Conservation (phyloP, 2,329 filamentous ascomycete genomes). For the Coniochaeta sp. region DNA sequence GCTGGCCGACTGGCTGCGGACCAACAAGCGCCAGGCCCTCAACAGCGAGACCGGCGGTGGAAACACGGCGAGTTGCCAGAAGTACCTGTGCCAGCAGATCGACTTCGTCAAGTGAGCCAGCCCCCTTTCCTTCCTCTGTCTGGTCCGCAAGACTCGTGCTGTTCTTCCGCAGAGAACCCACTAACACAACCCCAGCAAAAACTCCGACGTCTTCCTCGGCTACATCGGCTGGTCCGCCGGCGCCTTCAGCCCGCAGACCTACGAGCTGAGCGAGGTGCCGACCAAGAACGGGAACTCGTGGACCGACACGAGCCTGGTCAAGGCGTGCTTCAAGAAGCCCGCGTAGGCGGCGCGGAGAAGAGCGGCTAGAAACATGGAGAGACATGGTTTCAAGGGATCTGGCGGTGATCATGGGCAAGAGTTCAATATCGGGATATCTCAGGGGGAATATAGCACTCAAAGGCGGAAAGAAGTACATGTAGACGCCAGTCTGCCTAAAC, state of each 20-base stretch:
- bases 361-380: background rate
- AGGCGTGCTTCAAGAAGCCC: constrained; percentile 12
- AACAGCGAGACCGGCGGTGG: constrained; percentile 29
- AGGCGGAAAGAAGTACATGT: no score
- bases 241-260: constrained; percentile 14
- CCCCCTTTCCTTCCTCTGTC: background rate
- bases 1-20: constrained; percentile 25
- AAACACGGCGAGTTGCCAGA: constrained; percentile 23
- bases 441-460: no score
- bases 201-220: constrained; percentile 20
- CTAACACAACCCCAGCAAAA: constrained; percentile 14
- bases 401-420: no score
- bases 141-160: no score
- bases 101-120: constrained; percentile 19
- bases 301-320: constrained; percentile 12
- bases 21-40: constrained; percentile 23
- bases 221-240: constrained; percentile 21
- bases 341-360: background rate
- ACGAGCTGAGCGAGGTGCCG: constrained; percentile 20
- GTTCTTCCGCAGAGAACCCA: background rate
- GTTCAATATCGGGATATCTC: background rate
- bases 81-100: constrained; percentile 22
- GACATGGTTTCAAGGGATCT: background rate
- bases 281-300: constrained; percentile 16
- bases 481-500: no score